These are phyloP conservation scores for Ophiostoma fasciatum DNA, from an alignment of 2,329 filamentous ascomycete genomes.

Conservation along the genomic window DNA sequence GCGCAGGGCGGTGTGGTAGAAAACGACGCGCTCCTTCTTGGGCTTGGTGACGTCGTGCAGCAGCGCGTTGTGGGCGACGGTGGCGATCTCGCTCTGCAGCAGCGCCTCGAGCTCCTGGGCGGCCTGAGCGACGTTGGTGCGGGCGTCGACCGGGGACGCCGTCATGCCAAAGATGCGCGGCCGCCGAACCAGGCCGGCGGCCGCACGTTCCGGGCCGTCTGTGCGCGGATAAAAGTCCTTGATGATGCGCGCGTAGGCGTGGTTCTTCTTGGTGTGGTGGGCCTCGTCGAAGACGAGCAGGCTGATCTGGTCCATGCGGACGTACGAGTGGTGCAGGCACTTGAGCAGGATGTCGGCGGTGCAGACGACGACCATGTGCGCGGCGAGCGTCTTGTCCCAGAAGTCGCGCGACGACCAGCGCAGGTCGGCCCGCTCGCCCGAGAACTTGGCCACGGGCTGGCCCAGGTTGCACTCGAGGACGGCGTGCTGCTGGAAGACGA, in stretches of 20 bases:
- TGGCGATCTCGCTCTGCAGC: constrained; percentile 72
- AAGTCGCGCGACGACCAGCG: constrained; percentile 25
- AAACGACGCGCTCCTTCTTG: constrained; percentile 40
- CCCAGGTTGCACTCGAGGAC: constrained; percentile 73
- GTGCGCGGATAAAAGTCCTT: constrained; percentile 62
- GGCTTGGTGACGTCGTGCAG: constrained; percentile 44
- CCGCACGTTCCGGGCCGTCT: constrained; percentile 22
- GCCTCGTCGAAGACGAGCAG: constrained; percentile 91
- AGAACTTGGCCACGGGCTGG: constrained; percentile 57
- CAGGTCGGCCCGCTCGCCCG: constrained; percentile 47
- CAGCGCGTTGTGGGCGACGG: constrained; percentile 40
- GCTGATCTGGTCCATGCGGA: constrained; percentile 71
- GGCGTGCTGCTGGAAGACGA: constrained; percentile 79
- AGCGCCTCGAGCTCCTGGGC: constrained; percentile 61
- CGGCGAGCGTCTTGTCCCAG: constrained; percentile 36
- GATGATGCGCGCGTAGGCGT: constrained; percentile 80
- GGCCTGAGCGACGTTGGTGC: constrained; percentile 55
- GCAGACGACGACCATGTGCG: constrained; percentile 78
- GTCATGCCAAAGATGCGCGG: constrained; percentile 94
- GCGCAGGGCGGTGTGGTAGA: constrained; percentile 32
- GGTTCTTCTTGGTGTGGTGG: constrained; percentile 89
- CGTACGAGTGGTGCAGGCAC: constrained; percentile 63
- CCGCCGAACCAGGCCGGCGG: constrained; percentile 26
- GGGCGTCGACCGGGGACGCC: constrained; percentile 81
- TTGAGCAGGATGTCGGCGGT: constrained; percentile 77